Percentiles rank a stretch among this genome's conserved stretches.
phyloP scores from a whole-genome alignment of 305 asterid genomes.

The Solanum hybrid region DNA sequence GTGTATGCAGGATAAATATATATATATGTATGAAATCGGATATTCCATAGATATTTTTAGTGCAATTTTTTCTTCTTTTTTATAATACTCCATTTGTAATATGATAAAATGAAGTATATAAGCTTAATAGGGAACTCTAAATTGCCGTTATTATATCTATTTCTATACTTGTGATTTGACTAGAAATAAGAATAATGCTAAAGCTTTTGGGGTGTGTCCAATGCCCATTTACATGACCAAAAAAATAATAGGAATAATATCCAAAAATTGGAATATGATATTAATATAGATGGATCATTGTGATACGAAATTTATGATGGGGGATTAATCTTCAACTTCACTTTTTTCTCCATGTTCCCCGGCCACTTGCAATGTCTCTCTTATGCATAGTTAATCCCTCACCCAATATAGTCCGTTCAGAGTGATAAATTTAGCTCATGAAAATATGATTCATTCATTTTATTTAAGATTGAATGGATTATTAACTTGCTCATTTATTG shows the following conservation, averaged over 20 bases:
- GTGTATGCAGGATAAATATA: neutral
- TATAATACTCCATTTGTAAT: neutral
- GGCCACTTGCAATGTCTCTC: slow-evolving; percentile 14
- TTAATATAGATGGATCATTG: neutral
- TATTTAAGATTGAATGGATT: no score
- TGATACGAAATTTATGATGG: slow-evolving; percentile 18
- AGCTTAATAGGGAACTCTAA: neutral
- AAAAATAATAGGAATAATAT: neutral
- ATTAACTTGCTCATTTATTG: neutral
- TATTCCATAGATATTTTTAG: neutral
- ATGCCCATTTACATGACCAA: neutral
- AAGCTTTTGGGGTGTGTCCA: slow-evolving; percentile 10
- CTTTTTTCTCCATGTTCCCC: slow-evolving; percentile 8
- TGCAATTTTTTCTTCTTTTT: neutral
- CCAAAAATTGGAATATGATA: neutral
- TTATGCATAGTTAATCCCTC: neutral
- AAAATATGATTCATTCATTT: neutral
- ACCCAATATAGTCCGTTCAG: neutral
- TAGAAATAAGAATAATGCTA: neutral
- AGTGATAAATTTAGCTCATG: neutral
- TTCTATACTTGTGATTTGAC: neutral
- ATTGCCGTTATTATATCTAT: neutral
- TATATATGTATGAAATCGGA: neutral
- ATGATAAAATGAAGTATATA: neutral
- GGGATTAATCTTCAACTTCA: slow-evolving; percentile 6